Conservation (phyloP, 2,329 filamentous ascomycete genomes). For the Cytospora piceae region DNA sequence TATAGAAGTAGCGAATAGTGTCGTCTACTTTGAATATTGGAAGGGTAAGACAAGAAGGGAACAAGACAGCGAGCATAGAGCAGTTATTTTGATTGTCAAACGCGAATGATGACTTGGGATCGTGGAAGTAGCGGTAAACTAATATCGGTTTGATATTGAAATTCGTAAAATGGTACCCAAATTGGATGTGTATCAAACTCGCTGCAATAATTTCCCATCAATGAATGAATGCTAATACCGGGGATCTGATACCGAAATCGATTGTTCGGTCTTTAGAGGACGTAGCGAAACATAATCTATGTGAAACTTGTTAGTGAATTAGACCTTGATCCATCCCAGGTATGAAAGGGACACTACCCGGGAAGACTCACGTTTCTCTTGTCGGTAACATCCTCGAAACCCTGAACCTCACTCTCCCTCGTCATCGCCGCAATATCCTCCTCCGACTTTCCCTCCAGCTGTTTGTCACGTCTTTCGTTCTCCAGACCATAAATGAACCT, state of each 20-base stretch:
- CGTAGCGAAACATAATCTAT: conserved; percentile 19
- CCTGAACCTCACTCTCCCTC: conserved; percentile 39
- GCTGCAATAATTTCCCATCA: neutral
- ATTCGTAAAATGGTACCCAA: too few relatives aligned
- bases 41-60: too few relatives aligned
- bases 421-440: conserved; percentile 39
- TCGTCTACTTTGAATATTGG: too few relatives aligned
- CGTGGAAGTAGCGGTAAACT: too few relatives aligned
- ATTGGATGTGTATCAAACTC: too few relatives aligned
- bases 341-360: neutral
- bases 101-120: too few relatives aligned
- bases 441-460: conserved; percentile 36
- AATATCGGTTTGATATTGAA: too few relatives aligned
- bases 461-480: conserved; percentile 38
- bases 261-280: neutral
- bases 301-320: neutral
- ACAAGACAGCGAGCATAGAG: too few relatives aligned
- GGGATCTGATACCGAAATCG: neutral
- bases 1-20: too few relatives aligned
- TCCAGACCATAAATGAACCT: conserved; percentile 38
- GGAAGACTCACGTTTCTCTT: conserved; percentile 35
- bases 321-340: neutral
- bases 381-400: conserved; percentile 47
- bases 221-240: too few relatives aligned
- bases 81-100: too few relatives aligned